Conservation (phyloP, 306 rosid genomes). For the Ochetophila trinervis region DNA sequence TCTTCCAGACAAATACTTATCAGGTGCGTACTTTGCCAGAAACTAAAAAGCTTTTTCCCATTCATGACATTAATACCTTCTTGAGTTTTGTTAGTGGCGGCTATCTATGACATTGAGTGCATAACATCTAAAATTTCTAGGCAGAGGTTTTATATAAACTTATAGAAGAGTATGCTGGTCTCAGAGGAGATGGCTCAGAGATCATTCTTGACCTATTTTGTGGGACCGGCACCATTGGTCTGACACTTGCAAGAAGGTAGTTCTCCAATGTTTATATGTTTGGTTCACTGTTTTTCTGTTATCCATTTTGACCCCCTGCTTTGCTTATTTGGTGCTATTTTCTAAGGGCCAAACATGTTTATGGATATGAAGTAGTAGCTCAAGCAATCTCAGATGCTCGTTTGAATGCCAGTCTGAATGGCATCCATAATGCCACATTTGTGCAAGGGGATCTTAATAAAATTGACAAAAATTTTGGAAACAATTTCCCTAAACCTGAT, state of each 20-base stretch:
- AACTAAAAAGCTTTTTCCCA: not conserved
- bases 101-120: slow-evolving; percentile 17
- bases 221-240: slow-evolving; percentile 97
- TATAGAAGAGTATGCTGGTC: slow-evolving; percentile 76
- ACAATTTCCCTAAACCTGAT: slow-evolving; percentile 83
- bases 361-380: slow-evolving; percentile 89
- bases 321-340: slow-evolving; percentile 9
- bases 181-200: slow-evolving; percentile 85
- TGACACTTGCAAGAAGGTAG: slow-evolving; percentile 86
- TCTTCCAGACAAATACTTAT: slow-evolving; percentile 88
- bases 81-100: slow-evolving; percentile 15
- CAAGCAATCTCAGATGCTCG: slow-evolving; percentile 86
- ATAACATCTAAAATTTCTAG: slow-evolving; percentile 36
- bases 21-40: slow-evolving; percentile 56
- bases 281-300: not conserved
- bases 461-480: slow-evolving; percentile 82
- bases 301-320: slow-evolving; percentile 12
- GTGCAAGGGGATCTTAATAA: slow-evolving; percentile 90
- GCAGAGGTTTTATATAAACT: slow-evolving; percentile 89
- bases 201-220: slow-evolving; percentile 93
- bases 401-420: slow-evolving; percentile 72
- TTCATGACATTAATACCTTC: slow-evolving; percentile 8
- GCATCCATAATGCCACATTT: slow-evolving; percentile 78
- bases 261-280: slow-evolving; percentile 6
- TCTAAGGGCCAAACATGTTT: slow-evolving; percentile 74